Conservation (phyloP, 169 alveolate genomes). For the Toxoplasma gondii region DNA sequence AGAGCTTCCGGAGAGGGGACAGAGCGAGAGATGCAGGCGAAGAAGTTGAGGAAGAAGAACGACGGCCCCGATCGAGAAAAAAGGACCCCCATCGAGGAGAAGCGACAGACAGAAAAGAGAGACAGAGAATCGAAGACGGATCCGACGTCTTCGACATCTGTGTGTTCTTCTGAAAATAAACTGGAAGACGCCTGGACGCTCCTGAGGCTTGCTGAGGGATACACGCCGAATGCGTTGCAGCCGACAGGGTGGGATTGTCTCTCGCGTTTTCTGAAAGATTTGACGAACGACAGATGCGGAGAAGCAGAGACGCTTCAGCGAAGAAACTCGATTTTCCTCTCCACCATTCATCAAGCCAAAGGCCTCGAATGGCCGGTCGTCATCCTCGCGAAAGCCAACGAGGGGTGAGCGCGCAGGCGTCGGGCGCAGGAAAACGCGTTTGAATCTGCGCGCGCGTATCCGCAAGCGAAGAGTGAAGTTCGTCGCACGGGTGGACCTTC, state of each 20-base stretch:
- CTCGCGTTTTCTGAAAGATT: slow-evolving; percentile 67
- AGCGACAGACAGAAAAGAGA: not conserved
- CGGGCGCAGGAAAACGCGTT: not conserved
- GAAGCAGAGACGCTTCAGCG: slow-evolving; percentile 29
- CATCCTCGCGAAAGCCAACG: slow-evolving; percentile 75
- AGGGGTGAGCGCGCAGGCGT: slow-evolving; percentile 38
- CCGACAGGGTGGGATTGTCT: slow-evolving; percentile 73
- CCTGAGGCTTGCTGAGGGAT: slow-evolving; percentile 68
- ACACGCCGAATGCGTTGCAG: slow-evolving; percentile 71
- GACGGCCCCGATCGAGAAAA: not conserved
- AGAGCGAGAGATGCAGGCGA: not conserved
- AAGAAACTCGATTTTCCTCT: slow-evolving; percentile 74
- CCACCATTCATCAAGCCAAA: slow-evolving; percentile 85
- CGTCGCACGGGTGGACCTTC: too few species aligned
- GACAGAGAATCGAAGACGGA: not conserved
- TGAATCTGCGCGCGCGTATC: too few species aligned
- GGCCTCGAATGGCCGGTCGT: slow-evolving; percentile 87
- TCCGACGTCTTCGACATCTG: not conserved
- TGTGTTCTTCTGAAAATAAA: not conserved
- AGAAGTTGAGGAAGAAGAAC: not conserved
- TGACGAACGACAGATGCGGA: not conserved
- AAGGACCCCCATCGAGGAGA: not conserved
- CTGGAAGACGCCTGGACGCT: slow-evolving; percentile 58
- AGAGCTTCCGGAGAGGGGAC: too few species aligned
- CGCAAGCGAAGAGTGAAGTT: too few species aligned